Base-by-base conservation (phyloP, 2,329 filamentous ascomycete genomes). In the Monosporascus ibericus region DNA sequence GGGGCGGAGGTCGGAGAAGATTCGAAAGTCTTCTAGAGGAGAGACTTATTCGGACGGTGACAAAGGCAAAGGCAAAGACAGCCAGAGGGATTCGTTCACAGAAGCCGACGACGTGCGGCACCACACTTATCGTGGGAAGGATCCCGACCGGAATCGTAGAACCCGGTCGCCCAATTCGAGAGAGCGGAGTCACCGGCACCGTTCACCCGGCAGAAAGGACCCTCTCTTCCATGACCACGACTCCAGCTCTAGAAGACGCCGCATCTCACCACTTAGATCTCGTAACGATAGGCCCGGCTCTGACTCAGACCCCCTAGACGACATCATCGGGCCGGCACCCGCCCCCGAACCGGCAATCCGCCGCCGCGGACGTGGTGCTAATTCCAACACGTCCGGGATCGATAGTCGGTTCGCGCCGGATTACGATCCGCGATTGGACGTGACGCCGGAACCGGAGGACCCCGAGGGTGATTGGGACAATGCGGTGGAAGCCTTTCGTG, bases 351-450 rank as follows among this genome's bases (percentile, higher is more conserved):
- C 73, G 3, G 68, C 65, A 30, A 64, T 82, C 34, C 78, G 72
- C 50, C 72, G 76, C n/a, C 84, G 88, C 27, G 90, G 90, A 9
- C 82, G 90, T 39, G 90, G 90, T 38, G 81, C 81, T 15, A 75
- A 81, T 39, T 73, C 78, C 5, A 78, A 78, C 1, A 69, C 73
- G 5, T 85, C 84, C 25, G 84, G 81, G 9, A 95, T 96, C 58
- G 91, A 96, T 64, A 76, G 80, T 24, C 88, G 88, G 49, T 97
- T 96, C 68, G 85, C 87, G 1, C 74, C 82, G 1, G 79, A 75
- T 48, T 87, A 86, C 60, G 76, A 83, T 54, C 78, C 80, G 0
- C 76, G 69, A 6, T 66, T 72, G n/a, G 82, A 88, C 60, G 69
- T 86, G 3, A 71, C 76, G 39, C 70, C 75, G 6, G 60, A 64